Evolutionary conservation across 768 basidiomycete species (phyloP), one percentile per base, ranked within the genome.

Genomic region (Panaeolus papilionaceus): DNA sequence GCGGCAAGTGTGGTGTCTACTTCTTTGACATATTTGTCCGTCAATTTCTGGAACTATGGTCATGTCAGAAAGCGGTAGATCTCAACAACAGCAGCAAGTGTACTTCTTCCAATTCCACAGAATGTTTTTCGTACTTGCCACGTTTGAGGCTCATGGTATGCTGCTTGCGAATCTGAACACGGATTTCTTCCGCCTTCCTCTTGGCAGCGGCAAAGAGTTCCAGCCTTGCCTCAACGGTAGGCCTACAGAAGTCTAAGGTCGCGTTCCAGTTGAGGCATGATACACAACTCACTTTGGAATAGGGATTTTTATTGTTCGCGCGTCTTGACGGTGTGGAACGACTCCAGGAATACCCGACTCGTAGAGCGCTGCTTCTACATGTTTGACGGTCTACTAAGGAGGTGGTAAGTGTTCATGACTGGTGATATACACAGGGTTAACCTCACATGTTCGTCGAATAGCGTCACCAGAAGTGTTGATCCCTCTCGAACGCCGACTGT

Each of bases 401-500:
- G 71, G 54, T 66, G 66, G 67, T 45, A 58, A 61, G 38, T 28
- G 10, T 42, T 20, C 28, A 63, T 11, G 64, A 16, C 26, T 38
- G 8, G 42, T 18, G 61, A 66, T 38, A 42, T 66, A 66, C 26
- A 38, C 47, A 33, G 61, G 61, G 66, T 28, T n/a, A 65, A 66
- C 79, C 88, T 81, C 76, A 95, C 94, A 74, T 87, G 80, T 75
- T 93, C 91, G 64, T 95, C 91, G 72, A 93, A 94, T 38, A 93
- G 82, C 3, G 92, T 93, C 11, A 95, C 82, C 28, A 95, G 70
- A 66, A 95, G 78, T 64, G 85, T 84, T 6, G 90, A 86, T 0
- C 94, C 94, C 64, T 95, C 92, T 68, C 89, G 82, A 44, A 95
- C 88, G 8, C 94, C 93, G 20, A 95, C 86, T 0, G 93, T 94